Conservation (phyloP, 75 land plant genomes). For the Picea sitchensis region DNA sequence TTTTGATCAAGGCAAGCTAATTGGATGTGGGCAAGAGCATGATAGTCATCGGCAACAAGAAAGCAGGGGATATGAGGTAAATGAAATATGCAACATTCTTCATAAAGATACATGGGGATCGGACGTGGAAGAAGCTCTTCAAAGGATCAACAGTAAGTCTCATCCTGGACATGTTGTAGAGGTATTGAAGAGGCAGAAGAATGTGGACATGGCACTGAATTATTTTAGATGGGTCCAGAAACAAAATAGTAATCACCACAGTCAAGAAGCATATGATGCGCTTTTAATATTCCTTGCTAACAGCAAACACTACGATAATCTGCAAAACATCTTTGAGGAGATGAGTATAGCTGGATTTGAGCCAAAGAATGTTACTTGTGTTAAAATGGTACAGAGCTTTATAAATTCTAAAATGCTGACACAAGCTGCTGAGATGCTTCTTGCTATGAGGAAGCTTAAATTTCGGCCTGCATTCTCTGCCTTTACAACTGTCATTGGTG, state of each 20-base stretch:
- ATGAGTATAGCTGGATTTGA: constrained; percentile 66
- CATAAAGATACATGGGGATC: constrained; percentile 48
- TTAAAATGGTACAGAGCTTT: constrained; percentile 36
- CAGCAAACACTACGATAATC: constrained; percentile 26
- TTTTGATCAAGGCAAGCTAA: background rate
- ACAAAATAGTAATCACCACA: constrained; percentile 29
- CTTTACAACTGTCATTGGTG: constrained; percentile 70
- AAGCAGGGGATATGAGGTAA: constrained; percentile 19
- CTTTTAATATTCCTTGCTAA: constrained; percentile 53
- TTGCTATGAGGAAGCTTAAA: constrained; percentile 62
- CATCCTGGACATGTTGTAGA: constrained; percentile 36
- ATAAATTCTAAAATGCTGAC: constrained; percentile 31
- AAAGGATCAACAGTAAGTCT: constrained; percentile 16
- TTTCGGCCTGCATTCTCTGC: constrained; percentile 81
- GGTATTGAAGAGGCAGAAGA: constrained; percentile 55
- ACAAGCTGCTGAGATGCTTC: constrained; percentile 62
- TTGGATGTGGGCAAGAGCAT: constrained; percentile 1
- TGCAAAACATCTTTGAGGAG: constrained; percentile 49
- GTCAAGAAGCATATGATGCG: constrained; percentile 60
- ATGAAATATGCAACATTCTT: constrained; percentile 45
- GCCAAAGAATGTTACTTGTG: constrained; percentile 24
- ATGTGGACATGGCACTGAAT: constrained; percentile 42
- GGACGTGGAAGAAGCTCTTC: constrained; percentile 39
- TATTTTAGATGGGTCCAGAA: constrained; percentile 70
- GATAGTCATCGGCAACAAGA: constrained; percentile 12